Evolutionary conservation across 2,329 filamentous ascomycete genomes (phyloP), one percentile per base, ranked within the genome.

Genomic region (Blumeriella jaapii): DNA sequence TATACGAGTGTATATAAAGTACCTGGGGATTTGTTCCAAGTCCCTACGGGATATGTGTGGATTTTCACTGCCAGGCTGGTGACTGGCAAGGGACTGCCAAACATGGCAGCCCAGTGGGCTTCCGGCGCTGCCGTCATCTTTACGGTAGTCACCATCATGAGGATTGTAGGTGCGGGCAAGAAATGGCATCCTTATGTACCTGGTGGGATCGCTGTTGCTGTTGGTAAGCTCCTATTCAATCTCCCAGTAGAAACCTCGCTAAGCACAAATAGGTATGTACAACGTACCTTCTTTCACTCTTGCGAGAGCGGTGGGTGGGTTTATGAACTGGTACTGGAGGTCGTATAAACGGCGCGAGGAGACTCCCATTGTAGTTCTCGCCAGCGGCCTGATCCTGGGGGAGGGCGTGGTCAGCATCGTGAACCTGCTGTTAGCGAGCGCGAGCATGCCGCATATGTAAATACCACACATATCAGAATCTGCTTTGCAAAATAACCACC

Each of bases 271-370:
- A 79, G 81, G 91, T 31, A 98, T 98, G 76, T 98, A 96, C 61
- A 98, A 96, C 51, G 85, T 89, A 0, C 91, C 91, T 0, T 93
- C 85, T 0, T 98, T 98, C 55, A 98, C 91, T 0, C 64, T 98
- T 23, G 87, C 91, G 0, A 68, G 91, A 42, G 82, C 85, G 0
- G 74, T 84, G 7, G 91, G 91, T 2, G 91, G 91, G 0, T 44
- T 78, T 27, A 60, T 79, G 34, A 78, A 74, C 44, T 86, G 82
- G 69, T 91, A 82, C 61, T 95, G 86, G 86, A 67, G 64, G 34
- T 62, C 62, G 56, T 53, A 61, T 57, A 54, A 59, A 55, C 56
- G 63, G 50, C 60, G 60, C 52, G 61, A 65, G 50, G 81, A 78
- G 51, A 87, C 87, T 4, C 79, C 78, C 0, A 71, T 96, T 34